A percentile compares a stretch with the other conserved stretches of the same genome.
These are phyloP conservation scores for Leishmania mexicana DNA, from an alignment of 208 protist species.

Conservation along the genomic window DNA sequence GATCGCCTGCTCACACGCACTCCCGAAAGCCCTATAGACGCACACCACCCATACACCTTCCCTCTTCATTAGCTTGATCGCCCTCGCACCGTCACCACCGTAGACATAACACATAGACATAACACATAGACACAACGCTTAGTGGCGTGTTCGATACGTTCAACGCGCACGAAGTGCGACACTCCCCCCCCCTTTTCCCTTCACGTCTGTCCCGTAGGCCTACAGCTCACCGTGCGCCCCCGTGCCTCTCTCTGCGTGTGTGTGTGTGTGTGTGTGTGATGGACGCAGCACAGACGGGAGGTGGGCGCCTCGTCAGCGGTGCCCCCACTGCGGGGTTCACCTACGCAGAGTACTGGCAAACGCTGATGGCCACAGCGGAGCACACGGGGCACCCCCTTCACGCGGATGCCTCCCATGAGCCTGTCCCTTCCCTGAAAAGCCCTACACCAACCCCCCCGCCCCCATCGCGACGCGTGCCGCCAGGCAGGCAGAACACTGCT, in stretches of 20 bases:
- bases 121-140: too few species aligned
- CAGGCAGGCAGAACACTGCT: too few species aligned
- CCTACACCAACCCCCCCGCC: conserved; percentile 1
- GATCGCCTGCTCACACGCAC: too few species aligned
- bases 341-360: conserved; percentile 22
- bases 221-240: too few species aligned
- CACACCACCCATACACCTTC: too few species aligned
- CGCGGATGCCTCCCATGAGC: background rate
- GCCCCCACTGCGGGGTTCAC: background rate
- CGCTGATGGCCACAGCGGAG: background rate
- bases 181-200: too few species aligned
- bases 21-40: background rate
- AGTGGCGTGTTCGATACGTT: too few species aligned
- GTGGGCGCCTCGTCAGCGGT: background rate
- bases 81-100: too few species aligned
- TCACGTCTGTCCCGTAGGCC: background rate
- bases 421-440: background rate
- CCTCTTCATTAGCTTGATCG: too few species aligned
- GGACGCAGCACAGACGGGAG: background rate
- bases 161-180: too few species aligned
- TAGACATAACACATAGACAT: too few species aligned
- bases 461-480: background rate
- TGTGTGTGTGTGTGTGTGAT: background rate
- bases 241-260: background rate
- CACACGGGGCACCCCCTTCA: background rate